These are phyloP conservation scores for Populus nigra DNA, from an alignment of 345 rosid genomes.

Conservation along the genomic window DNA sequence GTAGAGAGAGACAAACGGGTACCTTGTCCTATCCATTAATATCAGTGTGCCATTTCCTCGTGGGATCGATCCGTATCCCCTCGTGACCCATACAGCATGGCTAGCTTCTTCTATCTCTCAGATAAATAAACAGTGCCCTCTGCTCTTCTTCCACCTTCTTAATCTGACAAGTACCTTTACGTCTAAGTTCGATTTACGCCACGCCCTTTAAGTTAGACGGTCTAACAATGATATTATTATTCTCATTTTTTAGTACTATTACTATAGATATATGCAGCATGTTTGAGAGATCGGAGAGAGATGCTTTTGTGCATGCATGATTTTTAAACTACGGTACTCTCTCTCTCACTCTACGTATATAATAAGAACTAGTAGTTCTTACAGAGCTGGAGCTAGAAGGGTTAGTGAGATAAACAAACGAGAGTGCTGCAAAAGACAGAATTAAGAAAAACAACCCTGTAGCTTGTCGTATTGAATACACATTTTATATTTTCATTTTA, in stretches of 20 bases:
- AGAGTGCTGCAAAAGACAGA: conserved; percentile 51
- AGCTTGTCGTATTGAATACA: conserved; percentile 42
- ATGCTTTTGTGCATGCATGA: conserved; percentile 17
- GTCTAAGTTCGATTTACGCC: no score
- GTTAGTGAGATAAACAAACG: conserved; percentile 49
- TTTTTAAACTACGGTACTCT: neutral
- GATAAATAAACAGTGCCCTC: neutral
- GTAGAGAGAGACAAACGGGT: conserved; percentile 29
- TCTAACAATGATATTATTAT: neutral
- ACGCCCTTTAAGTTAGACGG: no score
- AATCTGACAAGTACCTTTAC: neutral
- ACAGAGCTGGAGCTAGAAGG: conserved; percentile 1
- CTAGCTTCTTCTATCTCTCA: neutral
- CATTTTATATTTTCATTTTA: conserved; percentile 25
- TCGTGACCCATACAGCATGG: conserved; percentile 30
- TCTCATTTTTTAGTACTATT: no score
- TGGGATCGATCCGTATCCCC: conserved; percentile 40
- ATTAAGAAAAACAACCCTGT: conserved; percentile 42
- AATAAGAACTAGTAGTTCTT: neutral
- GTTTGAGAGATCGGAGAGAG: neutral
- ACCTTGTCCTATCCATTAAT: conserved; percentile 39
- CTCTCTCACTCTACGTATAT: no score
- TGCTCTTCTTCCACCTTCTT: neutral
- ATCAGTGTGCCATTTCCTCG: conserved; percentile 33
- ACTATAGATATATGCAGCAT: neutral